phyloP scores from a whole-genome alignment of 805 yeast species.

The Clavispora vitiphila region DNA sequence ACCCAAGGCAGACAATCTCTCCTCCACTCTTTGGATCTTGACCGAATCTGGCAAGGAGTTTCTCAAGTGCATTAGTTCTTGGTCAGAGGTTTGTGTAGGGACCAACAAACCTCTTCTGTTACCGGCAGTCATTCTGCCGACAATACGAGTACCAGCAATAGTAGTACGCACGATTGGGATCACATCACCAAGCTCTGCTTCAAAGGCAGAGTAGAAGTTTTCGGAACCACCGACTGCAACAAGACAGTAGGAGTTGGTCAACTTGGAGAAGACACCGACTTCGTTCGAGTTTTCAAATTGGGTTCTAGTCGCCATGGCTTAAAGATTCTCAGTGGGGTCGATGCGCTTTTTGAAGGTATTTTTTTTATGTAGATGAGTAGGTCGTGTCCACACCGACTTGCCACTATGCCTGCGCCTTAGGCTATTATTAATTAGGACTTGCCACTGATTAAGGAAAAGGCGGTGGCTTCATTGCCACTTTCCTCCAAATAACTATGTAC shows the following conservation, averaged over 20 bases:
- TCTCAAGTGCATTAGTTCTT: constrained; percentile 95
- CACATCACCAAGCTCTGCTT: constrained; percentile 94
- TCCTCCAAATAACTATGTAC: too few relatives aligned
- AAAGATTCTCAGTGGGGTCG: background rate
- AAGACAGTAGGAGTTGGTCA: constrained; percentile 92
- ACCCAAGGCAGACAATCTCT: constrained; percentile 93
- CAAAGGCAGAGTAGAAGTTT: constrained; percentile 84
- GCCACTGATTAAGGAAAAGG: background rate
- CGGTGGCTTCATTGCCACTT: too few relatives aligned
- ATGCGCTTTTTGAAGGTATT: constrained; percentile 1
- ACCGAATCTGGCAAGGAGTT: constrained; percentile 93
- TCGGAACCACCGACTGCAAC: constrained; percentile 96
- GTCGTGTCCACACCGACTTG: constrained; percentile 1
- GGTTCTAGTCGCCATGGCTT: constrained; percentile 61
- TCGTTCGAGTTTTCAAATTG: constrained; percentile 84
- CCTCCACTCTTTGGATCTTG: constrained; percentile 96
- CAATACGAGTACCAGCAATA: constrained; percentile 95
- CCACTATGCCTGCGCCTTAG: background rate
- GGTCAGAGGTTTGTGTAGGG: constrained; percentile 97
- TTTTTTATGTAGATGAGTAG: constrained; percentile 6
- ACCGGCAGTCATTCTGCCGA: constrained; percentile 98
- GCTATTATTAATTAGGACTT: background rate
- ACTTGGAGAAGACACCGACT: constrained; percentile 90
- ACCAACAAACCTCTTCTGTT: constrained; percentile 96
- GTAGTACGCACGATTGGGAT: constrained; percentile 96